Evolutionary conservation across 352 stramenopile species (phyloP).

Genomic region (Phytophthora tentaculata): DNA sequence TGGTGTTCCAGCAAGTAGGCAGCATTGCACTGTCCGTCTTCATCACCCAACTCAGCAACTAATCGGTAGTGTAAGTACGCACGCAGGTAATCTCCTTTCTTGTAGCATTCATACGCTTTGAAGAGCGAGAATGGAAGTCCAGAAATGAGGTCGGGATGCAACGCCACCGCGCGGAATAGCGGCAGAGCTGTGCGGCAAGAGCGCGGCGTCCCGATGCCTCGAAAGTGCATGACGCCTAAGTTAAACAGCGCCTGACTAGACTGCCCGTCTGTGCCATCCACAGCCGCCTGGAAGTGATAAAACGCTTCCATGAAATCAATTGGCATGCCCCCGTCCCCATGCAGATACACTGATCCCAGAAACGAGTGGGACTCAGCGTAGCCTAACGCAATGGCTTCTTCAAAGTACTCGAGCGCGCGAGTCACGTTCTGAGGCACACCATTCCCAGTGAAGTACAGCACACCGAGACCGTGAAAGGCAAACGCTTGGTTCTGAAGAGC

Average conservation of each 20-base stretch:
- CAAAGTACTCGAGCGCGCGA: conserved; percentile 60
- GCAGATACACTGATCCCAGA: conserved; percentile 67
- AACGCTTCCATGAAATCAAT: conserved; percentile 60
- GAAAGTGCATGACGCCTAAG: conserved; percentile 79
- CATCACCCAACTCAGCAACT: conserved; percentile 64
- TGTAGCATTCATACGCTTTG: conserved; percentile 73
- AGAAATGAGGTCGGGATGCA: conserved; percentile 55
- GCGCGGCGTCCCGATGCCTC: conserved; percentile 52
- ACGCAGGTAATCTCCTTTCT: conserved; percentile 64
- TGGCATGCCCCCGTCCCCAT: conserved; percentile 59
- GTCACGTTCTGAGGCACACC: conserved; percentile 71
- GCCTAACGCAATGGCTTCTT: conserved; percentile 60
- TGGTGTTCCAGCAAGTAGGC: conserved; percentile 75
- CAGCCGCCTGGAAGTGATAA: conserved; percentile 66
- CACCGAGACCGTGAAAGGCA: conserved; percentile 68
- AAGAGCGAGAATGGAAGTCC: conserved; percentile 67
- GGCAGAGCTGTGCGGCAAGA: conserved; percentile 56
- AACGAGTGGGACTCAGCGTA: conserved; percentile 77
- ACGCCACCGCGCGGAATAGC: conserved; percentile 70
- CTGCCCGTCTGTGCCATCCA: conserved; percentile 40
- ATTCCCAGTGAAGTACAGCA: conserved; percentile 63
- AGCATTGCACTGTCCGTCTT: conserved; percentile 72
- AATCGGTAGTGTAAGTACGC: conserved; percentile 78
- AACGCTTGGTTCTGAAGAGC: conserved; percentile 64
- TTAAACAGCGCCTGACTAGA: conserved; percentile 73